Conservation (phyloP, 805 yeast genomes). For the Wickerhamomyces chaumierensis region DNA sequence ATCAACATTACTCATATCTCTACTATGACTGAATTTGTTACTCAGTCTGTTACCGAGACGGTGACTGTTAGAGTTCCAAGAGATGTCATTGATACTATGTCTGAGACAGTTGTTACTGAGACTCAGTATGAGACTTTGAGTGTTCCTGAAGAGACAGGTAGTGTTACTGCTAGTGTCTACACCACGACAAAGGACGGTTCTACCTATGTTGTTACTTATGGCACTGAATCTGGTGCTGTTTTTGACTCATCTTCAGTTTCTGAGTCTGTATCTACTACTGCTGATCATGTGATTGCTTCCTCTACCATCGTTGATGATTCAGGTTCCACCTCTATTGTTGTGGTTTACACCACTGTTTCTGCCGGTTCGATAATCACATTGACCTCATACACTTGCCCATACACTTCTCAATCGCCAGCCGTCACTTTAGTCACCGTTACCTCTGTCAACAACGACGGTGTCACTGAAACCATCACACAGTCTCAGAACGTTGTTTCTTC, state of each 20-base stretch:
- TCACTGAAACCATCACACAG: too few species aligned
- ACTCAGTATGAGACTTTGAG: not conserved
- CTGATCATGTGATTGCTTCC: too few species aligned
- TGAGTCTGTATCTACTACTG: not conserved
- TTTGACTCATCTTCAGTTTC: not conserved
- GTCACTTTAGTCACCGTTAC: too few species aligned
- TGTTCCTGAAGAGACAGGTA: not conserved
- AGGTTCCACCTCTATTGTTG: too few species aligned
- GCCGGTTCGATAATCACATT: too few species aligned
- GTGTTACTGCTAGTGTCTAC: not conserved
- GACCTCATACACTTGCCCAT: too few species aligned
- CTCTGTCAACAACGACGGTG: too few species aligned
- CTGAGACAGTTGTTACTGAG: not conserved
- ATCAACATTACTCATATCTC: constrained; percentile 14
- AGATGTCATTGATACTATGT: not conserved
- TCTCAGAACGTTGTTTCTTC: too few species aligned
- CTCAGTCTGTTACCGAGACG: constrained; percentile 14
- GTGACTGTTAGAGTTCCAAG: constrained; percentile 8
- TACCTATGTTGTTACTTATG: not conserved
- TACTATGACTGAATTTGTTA: constrained; percentile 10
- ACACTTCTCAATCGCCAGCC: too few species aligned
- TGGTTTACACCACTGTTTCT: too few species aligned
- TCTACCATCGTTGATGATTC: too few species aligned
- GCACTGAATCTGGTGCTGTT: not conserved
- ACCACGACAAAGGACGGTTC: not conserved